Conservation (phyloP, 208 protist genomes). For the Trypanosoma theileri region DNA sequence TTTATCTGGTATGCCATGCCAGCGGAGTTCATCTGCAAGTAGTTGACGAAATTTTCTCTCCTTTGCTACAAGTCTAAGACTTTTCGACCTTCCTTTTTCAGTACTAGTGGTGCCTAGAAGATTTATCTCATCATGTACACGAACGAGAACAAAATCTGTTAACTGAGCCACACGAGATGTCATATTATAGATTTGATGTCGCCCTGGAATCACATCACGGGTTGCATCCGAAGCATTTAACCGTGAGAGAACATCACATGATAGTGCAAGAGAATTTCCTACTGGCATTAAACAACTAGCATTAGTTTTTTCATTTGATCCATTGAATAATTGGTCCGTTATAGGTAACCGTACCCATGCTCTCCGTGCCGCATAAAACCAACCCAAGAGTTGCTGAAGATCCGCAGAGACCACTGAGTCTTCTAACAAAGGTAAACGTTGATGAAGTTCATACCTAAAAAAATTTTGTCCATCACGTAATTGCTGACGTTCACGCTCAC, state of each 20-base stretch:
- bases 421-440: conserved; percentile 72
- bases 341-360: conserved; percentile 58
- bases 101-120: background rate
- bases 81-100: background rate
- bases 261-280: background rate
- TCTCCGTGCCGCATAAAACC: conserved; percentile 53
- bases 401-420: conserved; percentile 71
- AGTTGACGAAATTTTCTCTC: conserved; percentile 4
- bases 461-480: conserved; percentile 42
- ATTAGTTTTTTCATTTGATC: background rate
- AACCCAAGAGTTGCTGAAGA: conserved; percentile 53
- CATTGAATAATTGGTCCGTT: background rate
- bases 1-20: conserved; percentile 18
- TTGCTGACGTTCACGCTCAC: conserved; percentile 21
- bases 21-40: conserved; percentile 25
- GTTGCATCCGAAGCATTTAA: background rate
- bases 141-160: conserved; percentile 11
- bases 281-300: background rate
- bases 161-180: conserved; percentile 18
- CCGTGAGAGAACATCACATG: conserved; percentile 5
- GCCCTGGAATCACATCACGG: conserved; percentile 19
- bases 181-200: conserved; percentile 27
- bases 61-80: conserved; percentile 4
- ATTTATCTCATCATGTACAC: conserved; percentile 15
- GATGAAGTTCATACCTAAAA: conserved; percentile 75